Base-by-base conservation (phyloP, 441 rosid genomes). In the Gossypium armourianum region DNA sequence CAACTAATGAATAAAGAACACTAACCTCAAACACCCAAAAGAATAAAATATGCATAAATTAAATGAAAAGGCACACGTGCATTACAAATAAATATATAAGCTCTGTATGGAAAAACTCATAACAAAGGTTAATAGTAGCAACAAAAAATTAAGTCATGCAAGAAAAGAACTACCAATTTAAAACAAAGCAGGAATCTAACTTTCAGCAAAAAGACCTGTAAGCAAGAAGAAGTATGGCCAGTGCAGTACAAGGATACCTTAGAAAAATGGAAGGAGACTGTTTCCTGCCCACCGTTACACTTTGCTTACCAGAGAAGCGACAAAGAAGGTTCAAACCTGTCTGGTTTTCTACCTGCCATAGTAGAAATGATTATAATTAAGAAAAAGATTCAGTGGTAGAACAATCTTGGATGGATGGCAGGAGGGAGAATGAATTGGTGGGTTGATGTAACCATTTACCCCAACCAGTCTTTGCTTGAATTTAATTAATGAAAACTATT, bases 301-400 rank as follows among this genome's bases (percentile, higher is more conserved):
- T 80, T 80, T 81, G 92, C 62, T 87, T 81, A 76, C 82, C 81
- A 72, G 78, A 72, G 77, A 91, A 88, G 54, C 77, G 74, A 72
- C 93, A 91, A 58, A 78, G 78, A 83, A 90, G 91, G 78, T 81
- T 84, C 72, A 92, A 79, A 71, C 90, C 86, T 66, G 91, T 77
- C 74, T 83, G 90, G 82, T 93, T 93, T 75, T 93, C 91, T 76
- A 93, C 91, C 98, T 93, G 92, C 68, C 67, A 77, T 53, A 21
- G 36, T 50, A 61, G 58, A 78, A 7, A 69, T 59, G 52, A 43
- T 68, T 60, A 65, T 69, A 32, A 62, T 28, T 36, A 68, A 53
- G 70, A n/a, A 64, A 71, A 53, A 77, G 13, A 61, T 9, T 4
- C 29, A 43, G 50, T 2, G 43, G 55, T 64, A 47, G 20, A 65